These are phyloP conservation scores for Xerocomus minutiporus DNA, from an alignment of 1,284 basidiomycete genomes.

Conservation along the genomic window DNA sequence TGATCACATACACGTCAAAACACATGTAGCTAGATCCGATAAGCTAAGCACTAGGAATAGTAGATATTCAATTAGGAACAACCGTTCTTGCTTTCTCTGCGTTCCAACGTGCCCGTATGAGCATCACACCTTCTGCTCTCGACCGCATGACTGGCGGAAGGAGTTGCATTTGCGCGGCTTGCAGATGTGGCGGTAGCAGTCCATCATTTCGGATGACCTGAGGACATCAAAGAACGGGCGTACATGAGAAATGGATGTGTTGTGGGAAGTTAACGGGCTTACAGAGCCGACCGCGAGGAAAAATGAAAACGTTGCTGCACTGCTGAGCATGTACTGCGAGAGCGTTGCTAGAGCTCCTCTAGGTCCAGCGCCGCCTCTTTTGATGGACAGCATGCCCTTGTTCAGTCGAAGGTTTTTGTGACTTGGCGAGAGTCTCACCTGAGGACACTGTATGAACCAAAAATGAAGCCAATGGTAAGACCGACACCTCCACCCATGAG, in stretches of 20 bases:
- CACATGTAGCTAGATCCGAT: conserved; percentile 14
- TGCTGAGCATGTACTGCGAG: conserved; percentile 92
- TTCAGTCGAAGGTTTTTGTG: conserved; percentile 7
- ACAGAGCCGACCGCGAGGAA: conserved; percentile 84
- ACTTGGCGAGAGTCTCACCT: conserved; percentile 45
- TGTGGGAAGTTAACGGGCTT: conserved; percentile 25
- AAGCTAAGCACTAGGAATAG: conserved; percentile 3
- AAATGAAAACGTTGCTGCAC: conserved; percentile 82
- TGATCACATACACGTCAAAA: conserved; percentile 4
- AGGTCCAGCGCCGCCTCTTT: conserved; percentile 81
- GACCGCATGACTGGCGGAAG: conserved; percentile 51
- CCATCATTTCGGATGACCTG: conserved; percentile 76
- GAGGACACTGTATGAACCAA: conserved; percentile 86
- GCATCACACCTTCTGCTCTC: conserved; percentile 57
- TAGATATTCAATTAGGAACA: conserved; percentile 4
- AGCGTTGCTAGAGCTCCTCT: conserved; percentile 83
- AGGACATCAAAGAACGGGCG: background rate
- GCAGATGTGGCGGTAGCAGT: conserved; percentile 51
- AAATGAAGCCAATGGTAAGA: conserved; percentile 93
- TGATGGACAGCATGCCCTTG: background rate
- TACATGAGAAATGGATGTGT: conserved; percentile 8
- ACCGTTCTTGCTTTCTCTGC: conserved; percentile 45
- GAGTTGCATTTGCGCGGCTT: conserved; percentile 57
- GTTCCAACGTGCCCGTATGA: conserved; percentile 69
- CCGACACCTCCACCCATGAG: conserved; percentile 91